Conservation (phyloP, 306 rosid genomes). For the Adenanthera pavonina region DNA sequence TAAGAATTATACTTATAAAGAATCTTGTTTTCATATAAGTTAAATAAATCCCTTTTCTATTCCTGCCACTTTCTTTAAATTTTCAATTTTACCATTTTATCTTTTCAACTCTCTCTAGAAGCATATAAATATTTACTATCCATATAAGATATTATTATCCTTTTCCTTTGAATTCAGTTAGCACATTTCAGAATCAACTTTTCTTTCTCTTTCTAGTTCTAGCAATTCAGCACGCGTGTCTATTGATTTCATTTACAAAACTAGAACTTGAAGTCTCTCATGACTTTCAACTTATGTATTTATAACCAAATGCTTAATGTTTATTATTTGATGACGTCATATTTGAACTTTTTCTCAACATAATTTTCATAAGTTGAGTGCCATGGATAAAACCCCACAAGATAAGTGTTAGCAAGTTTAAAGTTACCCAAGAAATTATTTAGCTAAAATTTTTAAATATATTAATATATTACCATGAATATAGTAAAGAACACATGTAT, state of each 20-base stretch:
- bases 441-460: not conserved
- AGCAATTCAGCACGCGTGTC: not conserved
- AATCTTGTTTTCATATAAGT: not conserved
- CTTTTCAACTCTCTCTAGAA: slow-evolving; percentile 28
- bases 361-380: not conserved
- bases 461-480: not conserved
- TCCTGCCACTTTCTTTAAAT: not conserved
- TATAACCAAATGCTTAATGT: not conserved
- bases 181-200: not conserved
- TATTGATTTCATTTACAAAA: not conserved
- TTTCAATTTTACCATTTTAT: slow-evolving; percentile 19
- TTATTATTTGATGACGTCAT: not conserved
- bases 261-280: too few species aligned
- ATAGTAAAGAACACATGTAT: not conserved
- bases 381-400: not conserved
- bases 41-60: slow-evolving; percentile 9
- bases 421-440: not conserved
- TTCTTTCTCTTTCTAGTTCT: not conserved
- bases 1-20: too few species aligned
- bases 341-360: not conserved
- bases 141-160: not conserved
- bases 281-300: too few species aligned
- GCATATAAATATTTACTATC: not conserved
- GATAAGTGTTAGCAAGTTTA: not conserved
- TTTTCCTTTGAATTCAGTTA: not conserved